Evolutionary conservation across 176 grass and related monocot genomes (phyloP).

Genomic region (Themeda triandra): DNA sequence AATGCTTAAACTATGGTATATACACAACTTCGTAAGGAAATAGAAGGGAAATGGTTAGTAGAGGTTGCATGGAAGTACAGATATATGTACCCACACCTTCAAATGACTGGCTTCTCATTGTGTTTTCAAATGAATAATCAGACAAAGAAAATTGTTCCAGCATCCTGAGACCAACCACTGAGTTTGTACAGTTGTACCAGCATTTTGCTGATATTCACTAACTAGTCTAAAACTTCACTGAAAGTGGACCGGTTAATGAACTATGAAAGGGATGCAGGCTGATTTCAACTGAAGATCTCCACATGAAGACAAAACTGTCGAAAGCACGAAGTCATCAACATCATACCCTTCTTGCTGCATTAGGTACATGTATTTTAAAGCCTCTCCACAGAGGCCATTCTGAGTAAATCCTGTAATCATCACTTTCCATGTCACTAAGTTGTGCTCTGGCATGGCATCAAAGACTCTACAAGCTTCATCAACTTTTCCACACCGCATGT

Average conservation of each 20-base stretch:
- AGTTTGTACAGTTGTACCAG: constrained; percentile 3
- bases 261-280: constrained; percentile 23
- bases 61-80: not conserved
- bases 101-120: not conserved
- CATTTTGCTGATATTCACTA: constrained; percentile 2
- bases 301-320: constrained; percentile 52
- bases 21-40: not conserved
- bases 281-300: constrained; percentile 36
- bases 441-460: constrained; percentile 67
- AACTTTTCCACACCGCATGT: constrained; percentile 84
- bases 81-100: not conserved
- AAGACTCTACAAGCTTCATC: constrained; percentile 73
- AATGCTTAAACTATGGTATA: constrained; percentile 3
- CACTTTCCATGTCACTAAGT: constrained; percentile 91
- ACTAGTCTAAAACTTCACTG: constrained; percentile 4
- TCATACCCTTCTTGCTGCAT: constrained; percentile 74
- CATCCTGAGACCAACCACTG: not conserved
- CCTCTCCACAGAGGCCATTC: constrained; percentile 65
- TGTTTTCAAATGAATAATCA: not conserved
- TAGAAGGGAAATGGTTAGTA: constrained; percentile 24
- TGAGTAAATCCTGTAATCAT: constrained; percentile 83
- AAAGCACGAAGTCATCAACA: constrained; percentile 72
- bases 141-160: not conserved
- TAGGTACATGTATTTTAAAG: constrained; percentile 75
- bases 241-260: constrained; percentile 10